phyloP scores from a whole-genome alignment of 148 eudicot species.

The Amaranthus palmeri region DNA sequence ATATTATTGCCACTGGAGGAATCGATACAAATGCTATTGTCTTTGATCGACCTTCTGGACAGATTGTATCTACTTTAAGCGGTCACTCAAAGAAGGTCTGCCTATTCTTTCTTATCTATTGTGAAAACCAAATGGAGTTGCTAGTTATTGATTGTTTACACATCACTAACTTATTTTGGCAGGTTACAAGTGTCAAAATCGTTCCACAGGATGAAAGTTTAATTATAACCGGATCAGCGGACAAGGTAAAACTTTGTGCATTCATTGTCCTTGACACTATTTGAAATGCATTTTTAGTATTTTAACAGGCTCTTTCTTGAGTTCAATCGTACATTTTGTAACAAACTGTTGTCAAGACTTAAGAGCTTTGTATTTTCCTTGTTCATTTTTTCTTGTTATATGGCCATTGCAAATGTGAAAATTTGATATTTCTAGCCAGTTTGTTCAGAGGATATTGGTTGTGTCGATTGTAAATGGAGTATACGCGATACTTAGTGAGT shows the following conservation, averaged over 20 bases:
- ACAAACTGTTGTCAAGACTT: no score
- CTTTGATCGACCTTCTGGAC: conserved; percentile 73
- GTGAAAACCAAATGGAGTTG: neutral
- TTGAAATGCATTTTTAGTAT: neutral
- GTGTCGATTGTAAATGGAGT: no score
- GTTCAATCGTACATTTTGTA: no score
- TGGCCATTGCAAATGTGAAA: no score
- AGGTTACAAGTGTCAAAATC: conserved; percentile 84
- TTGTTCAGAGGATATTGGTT: no score
- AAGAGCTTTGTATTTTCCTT: no score
- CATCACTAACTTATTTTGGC: conserved; percentile 2
- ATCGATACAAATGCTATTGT: conserved; percentile 77
- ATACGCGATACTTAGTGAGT: no score
- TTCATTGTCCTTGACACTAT: neutral
- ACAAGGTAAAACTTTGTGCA: conserved; percentile 46
- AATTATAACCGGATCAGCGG: conserved; percentile 85
- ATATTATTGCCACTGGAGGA: conserved; percentile 84
- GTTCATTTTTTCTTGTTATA: no score
- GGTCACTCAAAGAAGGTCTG: conserved; percentile 95
- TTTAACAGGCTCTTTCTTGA: no score
- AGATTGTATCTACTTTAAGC: conserved; percentile 80
- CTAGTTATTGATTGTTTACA: neutral
- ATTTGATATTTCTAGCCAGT: no score
- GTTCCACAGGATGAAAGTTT: conserved; percentile 55
- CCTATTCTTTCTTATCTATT: neutral